Conservation (phyloP, 805 yeast species). For the Yarrowia divulgata region DNA sequence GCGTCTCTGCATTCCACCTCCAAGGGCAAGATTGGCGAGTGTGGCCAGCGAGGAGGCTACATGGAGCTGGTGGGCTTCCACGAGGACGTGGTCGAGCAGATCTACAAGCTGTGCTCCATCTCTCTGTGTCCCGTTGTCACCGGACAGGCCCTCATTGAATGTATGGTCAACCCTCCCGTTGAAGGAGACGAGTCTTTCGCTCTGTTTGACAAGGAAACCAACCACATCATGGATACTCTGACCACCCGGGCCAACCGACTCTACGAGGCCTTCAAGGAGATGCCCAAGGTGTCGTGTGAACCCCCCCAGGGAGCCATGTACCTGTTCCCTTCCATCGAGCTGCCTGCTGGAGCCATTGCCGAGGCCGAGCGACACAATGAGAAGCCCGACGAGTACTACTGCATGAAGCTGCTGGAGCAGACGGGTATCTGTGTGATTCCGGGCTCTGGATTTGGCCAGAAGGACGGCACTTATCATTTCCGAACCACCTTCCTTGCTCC, state of each 20-base stretch:
- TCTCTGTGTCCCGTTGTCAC: slow-evolving; percentile 92
- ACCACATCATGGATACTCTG: slow-evolving; percentile 67
- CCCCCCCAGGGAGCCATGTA: slow-evolving; percentile 98
- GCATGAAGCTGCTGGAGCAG: slow-evolving; percentile 77
- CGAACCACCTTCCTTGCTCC: slow-evolving; percentile 98
- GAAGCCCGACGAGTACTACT: slow-evolving; percentile 88
- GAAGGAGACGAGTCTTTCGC: slow-evolving; percentile 78
- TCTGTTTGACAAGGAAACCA: slow-evolving; percentile 67
- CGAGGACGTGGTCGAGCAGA: slow-evolving; percentile 69
- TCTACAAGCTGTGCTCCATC: slow-evolving; percentile 87
- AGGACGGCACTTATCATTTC: slow-evolving; percentile 84
- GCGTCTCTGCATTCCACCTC: slow-evolving; percentile 98
- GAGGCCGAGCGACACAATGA: slow-evolving; percentile 62
- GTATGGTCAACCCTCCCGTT: slow-evolving; percentile 92
- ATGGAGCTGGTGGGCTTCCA: slow-evolving; percentile 90
- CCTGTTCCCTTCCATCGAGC: slow-evolving; percentile 78
- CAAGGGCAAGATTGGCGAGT: slow-evolving; percentile 96
- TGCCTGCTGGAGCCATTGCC: slow-evolving; percentile 68
- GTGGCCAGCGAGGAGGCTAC: slow-evolving; percentile 99
- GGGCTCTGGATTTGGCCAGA: slow-evolving; percentile 97
- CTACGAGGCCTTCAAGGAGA: slow-evolving; percentile 70
- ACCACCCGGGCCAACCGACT: slow-evolving; percentile 67
- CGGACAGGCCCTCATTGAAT: slow-evolving; percentile 91
- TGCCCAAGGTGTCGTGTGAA: slow-evolving; percentile 87
- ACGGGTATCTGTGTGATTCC: slow-evolving; percentile 99